Base-by-base conservation (phyloP, 2,329 filamentous ascomycete species). In the Colletotrichum acutatum region DNA sequence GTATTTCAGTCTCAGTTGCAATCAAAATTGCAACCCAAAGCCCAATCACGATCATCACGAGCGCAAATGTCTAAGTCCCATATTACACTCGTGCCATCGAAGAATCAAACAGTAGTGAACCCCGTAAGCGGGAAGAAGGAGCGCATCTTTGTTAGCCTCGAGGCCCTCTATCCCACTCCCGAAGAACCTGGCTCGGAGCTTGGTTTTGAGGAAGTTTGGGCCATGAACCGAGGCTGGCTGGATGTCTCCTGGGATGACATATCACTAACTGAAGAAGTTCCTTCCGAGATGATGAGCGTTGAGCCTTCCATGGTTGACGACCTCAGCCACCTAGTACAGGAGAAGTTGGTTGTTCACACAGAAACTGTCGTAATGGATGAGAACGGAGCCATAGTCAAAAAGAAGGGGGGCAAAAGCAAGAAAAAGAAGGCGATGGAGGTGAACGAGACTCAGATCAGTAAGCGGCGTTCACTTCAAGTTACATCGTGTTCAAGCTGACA, bases 371-470 rank as follows among this genome's bases (percentile, higher is more conserved):
- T 85, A 57, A 82, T 90, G 34, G 90, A 92, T 70, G 90, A 92
- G 79, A 92, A 92, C 77, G 90, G 90, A 2, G 86, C 82, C 0
- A 79, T 86, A 19, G 85, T 86, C 75, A 81, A 86, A 57, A 82
- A 83, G 37, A 83, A 82, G 74, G 83, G 88, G 79, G 86, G 83
- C 75, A 86, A 86, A 79, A 84, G 85, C 42, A 92, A 90, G 81
- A 94, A 92, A 80, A 91, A 95, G 84, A 96, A 97, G 83, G 84
- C 93, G 59, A 93, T 94, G 84, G 95, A 98, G 79, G 87, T 95
- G 68, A 95, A 95, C 78, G 95, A 97, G 82, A 97, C 95, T 2
- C 95, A 98, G 82, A 98, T 96, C 65, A 94, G 94, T 97, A 86
- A 85, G 92, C 87, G 6, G 19, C n/a, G 12, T 26, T 8, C 16